Evolutionary conservation across 2,329 filamentous ascomycete species (phyloP), one percentile per base, ranked within the genome.

Genomic region (Emericellopsis atlantica): DNA sequence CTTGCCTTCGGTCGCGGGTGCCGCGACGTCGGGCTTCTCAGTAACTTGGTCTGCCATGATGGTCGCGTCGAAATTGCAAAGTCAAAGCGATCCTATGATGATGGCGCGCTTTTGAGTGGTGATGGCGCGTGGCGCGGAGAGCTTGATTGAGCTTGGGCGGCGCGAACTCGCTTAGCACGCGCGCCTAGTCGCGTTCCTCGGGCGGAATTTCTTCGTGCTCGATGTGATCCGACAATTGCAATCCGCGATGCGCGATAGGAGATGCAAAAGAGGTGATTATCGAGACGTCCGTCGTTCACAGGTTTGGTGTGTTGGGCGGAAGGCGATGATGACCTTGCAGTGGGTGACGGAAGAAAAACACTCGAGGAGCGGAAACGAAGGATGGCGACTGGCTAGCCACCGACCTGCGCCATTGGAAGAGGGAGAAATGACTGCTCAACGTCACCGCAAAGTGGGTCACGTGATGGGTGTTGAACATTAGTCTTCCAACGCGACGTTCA

Each of bases 11-110:
- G 51, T 44, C 41, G 49, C 51, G 37, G 60, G 49, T 43, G 61
- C 48, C 39, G 57, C 49, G 43, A 49, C 55, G 41, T 60, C 58
- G 43, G 55, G 47, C 53, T 61, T 61, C 49, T 63, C 58, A 45
- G 49, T 48, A 38, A 54, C 40, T 48, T 56, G 57, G 43, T 66
- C 62, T 41, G 62, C 58, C 62, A 66, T 66, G 50, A 51, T 53
- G 50, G 15, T 14, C n/a, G 41, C 29, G 23, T 29, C 12, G 26
- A 12, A 9, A 4, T 9, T 29, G 26, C 9, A 12, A 29, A 29
- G 26, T 29, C 12, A 29, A 29, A 29, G 8, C 12, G 26, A 29
- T 9, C 12, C 12, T 29, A 6, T 12, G 26, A 29, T 9, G 8
- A 29, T 29, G 26, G 26, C 26, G 26, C 26, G 26, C 26, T 29